Evolutionary conservation across 2,329 filamentous ascomycete genomes (phyloP), one percentile per base, ranked within the genome.

Genomic region (Fusarium sp.): DNA sequence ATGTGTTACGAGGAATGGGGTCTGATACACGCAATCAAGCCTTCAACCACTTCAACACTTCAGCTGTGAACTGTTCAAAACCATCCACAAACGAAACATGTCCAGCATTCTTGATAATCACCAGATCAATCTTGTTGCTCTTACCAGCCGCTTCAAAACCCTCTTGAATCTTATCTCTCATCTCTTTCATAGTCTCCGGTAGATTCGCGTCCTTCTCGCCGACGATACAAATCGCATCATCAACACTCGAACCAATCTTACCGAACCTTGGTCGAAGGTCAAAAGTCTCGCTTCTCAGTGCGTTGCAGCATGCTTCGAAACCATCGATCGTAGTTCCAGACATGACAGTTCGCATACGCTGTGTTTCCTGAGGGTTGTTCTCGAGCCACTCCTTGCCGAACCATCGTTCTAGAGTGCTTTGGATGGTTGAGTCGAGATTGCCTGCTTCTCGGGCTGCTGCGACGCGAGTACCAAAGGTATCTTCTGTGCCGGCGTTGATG

Each of bases 181-280:
- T 82, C 13, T 77, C 77, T 29, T 76, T 65, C 83, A 85, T 85
- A 20, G 76, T 77, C 57, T 77, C 62, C 1, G 81, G 81, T 25
- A 85, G 67, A 62, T 84, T 81, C 12, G 81, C 81, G 65, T 84
- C 83, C 36, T 83, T 82, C 64, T 84, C 81, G 1, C 84, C 82
- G 1, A 82, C 82, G 4, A 85, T 64, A 22, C 83, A 76, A 49
- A 84, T 46, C 1, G 79, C 83, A 41, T 79, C 76, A 20, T 82
- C 76, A 3, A 83, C 79, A 18, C 77, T 76, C 7, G 67, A 47
- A 1, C 82, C 83, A 2, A 84, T 76, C 35, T 78, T 75, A 1
- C 59, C 58, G 12, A 80, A 77, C 7, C 82, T 70, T n/a, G 80
- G 81, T 5, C 79, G 76, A 20, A 85, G 70, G 70, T 86, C 83